Evolutionary conservation across 2,329 filamentous ascomycete genomes (phyloP), one percentile per base, ranked within the genome.

Genomic region (Celoporthe dispersa): DNA sequence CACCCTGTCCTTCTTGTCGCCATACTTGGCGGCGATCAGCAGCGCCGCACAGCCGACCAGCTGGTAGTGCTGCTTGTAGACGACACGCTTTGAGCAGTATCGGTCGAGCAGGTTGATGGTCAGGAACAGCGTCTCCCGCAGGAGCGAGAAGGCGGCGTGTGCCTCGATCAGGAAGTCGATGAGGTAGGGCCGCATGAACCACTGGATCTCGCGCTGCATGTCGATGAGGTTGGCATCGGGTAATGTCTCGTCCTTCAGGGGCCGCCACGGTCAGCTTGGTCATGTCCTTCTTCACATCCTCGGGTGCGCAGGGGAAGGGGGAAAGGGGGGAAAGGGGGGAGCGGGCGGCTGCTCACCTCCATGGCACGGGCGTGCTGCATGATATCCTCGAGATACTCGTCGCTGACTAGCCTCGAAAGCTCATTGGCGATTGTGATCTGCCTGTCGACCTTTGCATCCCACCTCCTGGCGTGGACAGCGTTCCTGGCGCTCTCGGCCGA

Each of bases 41-140:
- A 99, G 89, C 41, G 96, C 94, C 72, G 96, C 94, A 81, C 96
- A 99, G 76, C 96, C 96, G 71, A 99, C 96, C 66, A 99, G 86
- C 82, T 99, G 96, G 80, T 99, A 99, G 82, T 99, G 96, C 78
- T 97, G 93, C 87, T 99, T 99, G 85, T 98, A 99, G 57, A 99
- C 96, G 12, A 99, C 94, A 76, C 96, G 90, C 81, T 94, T 94
- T 44, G 96, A 98, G 86, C 96, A 99, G 86, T 99, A 99, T 76
- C 96, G 90, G 80, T 99, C 96, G 73, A 99, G 88, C 61, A 99
- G 90, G 83, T 99, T 99, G 82, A 98, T 91, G 44, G 96, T 94
- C 69, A 99, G 89, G 85, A 98, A 98, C 66, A 99, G 88, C 1
- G 96, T 99, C 80, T 98, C 94, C 55, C 96, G 95, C 16, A 98